Base-by-base conservation (phyloP, 805 yeast genomes). In the Maudiozyma serrabonitensis region DNA sequence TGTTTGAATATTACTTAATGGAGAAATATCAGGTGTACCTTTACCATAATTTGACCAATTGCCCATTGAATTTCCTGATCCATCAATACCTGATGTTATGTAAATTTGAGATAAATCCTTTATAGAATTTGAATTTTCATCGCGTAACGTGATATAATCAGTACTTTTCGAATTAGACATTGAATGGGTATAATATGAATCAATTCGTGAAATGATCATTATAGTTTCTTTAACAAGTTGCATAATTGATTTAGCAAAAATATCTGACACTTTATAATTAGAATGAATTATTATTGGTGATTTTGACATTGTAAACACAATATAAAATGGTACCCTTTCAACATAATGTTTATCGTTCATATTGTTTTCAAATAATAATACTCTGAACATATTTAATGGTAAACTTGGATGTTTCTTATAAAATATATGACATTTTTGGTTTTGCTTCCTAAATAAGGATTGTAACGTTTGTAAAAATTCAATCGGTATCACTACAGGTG, bases 31-130 rank as follows among this genome's bases (percentile, higher is more conserved):
- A 6, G 80, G 78, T 0, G 71, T 67, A 0, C 80, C 80, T 54
- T 81, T 80, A 0, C 95, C 91, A 62, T 84, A 87, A 0, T 82
- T 76, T 0, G 78, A 61, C 95, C 95, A 87, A 7, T 78, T 72
- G 0, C 91, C 95, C 48, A 82, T 59, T 9, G 89, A 73, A 28
- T 75, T 69, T 0, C 82, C 73, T 55, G 76, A 77, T 47, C 90
- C 67, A 0, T 89, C 80, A 21, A 73, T 74, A 3, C 90, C 89
- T 49, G 77, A 73, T 13, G 81, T 58, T 2, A 81, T 69, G 53
- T 75, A 79, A 69, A 80, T 76, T 0, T 83, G 69, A 40, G 77
- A 78, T 38, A 84, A 61, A 1, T 82, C 76, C 50, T 61, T 64
- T 23, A 69, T 70, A 35, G 69, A 78, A 53, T 54, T 57, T 40